Evolutionary conservation across 2,329 filamentous ascomycete species (phyloP).

Genomic region (Orbilia blumenaviensis): DNA sequence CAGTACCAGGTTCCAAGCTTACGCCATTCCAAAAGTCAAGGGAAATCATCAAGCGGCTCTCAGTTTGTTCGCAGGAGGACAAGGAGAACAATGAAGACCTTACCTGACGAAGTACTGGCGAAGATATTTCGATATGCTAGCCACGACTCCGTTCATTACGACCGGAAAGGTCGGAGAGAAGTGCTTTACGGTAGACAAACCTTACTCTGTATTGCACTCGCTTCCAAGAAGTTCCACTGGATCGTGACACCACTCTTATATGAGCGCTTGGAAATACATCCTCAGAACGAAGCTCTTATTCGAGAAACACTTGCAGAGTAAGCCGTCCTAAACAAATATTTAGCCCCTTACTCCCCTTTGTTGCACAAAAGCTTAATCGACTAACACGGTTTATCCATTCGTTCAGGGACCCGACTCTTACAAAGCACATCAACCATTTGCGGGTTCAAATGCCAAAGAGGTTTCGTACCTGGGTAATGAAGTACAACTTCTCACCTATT

Average conservation of each 20-base stretch:
- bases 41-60: constrained; percentile 49
- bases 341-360: not conserved
- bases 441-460: constrained; percentile 53
- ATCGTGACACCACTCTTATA: constrained; percentile 48
- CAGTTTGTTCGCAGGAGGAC: constrained; percentile 47
- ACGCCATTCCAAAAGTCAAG: constrained; percentile 48
- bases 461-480: constrained; percentile 52
- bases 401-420: constrained; percentile 39
- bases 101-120: constrained; percentile 49
- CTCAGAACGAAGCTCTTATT: constrained; percentile 52
- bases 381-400: constrained; percentile 8
- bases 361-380: not conserved
- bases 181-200: constrained; percentile 33
- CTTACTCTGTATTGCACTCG: constrained; percentile 37
- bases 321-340: not conserved
- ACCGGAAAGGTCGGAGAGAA: constrained; percentile 38
- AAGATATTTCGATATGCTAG: constrained; percentile 52
- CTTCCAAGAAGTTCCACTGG: constrained; percentile 48
- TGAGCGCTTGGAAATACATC: constrained; percentile 44
- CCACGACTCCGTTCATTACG: constrained; percentile 30
- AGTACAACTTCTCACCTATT: constrained; percentile 49
- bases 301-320: constrained; percentile 43
- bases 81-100: constrained; percentile 44
- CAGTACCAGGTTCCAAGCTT: constrained; percentile 42
- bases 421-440: constrained; percentile 47